Evolutionary conservation across 768 basidiomycete genomes (phyloP), one percentile per base, ranked within the genome.

Genomic region (Tephrocybe sp.): DNA sequence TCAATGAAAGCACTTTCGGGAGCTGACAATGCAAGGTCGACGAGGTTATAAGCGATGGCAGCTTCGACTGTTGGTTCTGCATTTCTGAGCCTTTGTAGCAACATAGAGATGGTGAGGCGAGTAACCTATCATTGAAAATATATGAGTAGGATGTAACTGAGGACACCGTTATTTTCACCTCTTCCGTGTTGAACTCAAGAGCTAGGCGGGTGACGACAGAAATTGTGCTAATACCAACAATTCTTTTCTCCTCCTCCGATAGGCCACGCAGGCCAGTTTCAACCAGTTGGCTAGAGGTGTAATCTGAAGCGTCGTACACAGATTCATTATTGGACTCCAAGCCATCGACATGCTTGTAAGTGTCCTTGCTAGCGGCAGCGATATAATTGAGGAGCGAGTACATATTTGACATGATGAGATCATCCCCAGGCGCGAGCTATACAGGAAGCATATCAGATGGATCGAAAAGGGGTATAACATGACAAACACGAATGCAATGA

Each of bases 351-450:
- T 62, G 70, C 44, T 88, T 87, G 30, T 77, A 77, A 28, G 83
- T 79, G 41, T 90, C 89, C 62, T 88, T 90, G 73, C 85, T 87
- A 2, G 91, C 85, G 3, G 89, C 84, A 1, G 90, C 84, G 53
- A 98, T 87, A 65, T 90, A 89, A 65, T 98, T 98, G 53, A 98
- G 77, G 11, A 98, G 80, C 4, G 96, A 97, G 67, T 98, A 98
- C 85, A 98, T 88, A 58, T 94, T 92, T 3, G 95, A 98, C 81
- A 94, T 86, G 64, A 90, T 79, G 32, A 93, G 79, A 63, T 94
- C 93, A 57, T 93, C 90, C 37, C 90, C 90, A 14, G 90, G 87
- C 14, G 90, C 85, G 33, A 92, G 74, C 91, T 93, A 43, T 54
- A 33, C 48, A n/a, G n/a, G 23, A 50, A 28, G n/a, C 21, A 48